Base-by-base conservation (phyloP, 148 eudicot species). In the Camellia japonica region DNA sequence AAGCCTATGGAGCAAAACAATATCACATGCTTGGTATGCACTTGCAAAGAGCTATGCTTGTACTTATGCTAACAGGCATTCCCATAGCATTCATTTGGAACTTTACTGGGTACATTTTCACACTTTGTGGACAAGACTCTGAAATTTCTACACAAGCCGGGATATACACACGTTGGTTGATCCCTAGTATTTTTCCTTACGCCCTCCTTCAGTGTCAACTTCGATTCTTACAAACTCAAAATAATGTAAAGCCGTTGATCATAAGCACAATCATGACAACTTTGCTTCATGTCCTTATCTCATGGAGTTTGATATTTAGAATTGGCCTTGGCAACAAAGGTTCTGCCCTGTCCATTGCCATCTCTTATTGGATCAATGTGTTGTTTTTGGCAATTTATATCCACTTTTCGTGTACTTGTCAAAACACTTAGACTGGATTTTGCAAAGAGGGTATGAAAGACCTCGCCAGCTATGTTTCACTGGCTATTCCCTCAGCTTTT, bases 351-450 rank as follows among this genome's bases (percentile, higher is more conserved):
- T 84, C 89, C 0, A 82, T 56, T 70, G 74, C 76, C 23, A 64
- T 87, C 13, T 87, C 87, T 10, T 82, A 80, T 46, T 87, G 87
- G 89, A 75, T 82, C 6, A 88, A 86, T 86, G 82, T 79, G 20
- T 18, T 86, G 13, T 7, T 88, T 15, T 80, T 88, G 79, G 84
- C 81, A 16, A 23, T 86, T 56, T 88, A 88, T 78, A 87, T 88
- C 68, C 78, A 77, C 52, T 84, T 77, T 75, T 84, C 88, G 18
- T 56, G 76, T 54, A 51, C 64, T 0, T 88, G 87, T 74, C 62
- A 71, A 2, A 78, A 86, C 72, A 86, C 88, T 5, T 88, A 89
- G 90, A 88, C 86, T 0, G 90, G 88, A 12, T 86, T 88, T 52
- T 88, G 87, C 6, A 55, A 6, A 8, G 90, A 86, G 68, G 88